Base-by-base conservation (phyloP, 2,329 filamentous ascomycete species). In the Sarocladiaceae sp. region DNA sequence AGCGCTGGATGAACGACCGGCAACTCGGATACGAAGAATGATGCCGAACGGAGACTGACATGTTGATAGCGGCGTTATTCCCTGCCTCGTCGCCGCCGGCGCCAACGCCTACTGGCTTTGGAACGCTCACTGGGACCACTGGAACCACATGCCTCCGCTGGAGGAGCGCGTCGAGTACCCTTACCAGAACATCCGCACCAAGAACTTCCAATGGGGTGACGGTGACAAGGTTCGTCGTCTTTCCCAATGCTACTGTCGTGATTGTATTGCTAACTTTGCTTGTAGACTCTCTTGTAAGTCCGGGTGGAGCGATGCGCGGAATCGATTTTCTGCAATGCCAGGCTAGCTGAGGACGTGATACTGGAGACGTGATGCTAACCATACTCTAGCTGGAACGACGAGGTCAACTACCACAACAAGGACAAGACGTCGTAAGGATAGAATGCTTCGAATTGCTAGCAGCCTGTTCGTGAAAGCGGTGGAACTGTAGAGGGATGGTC, bases 81-180 rank as follows among this genome's bases (percentile, higher is more conserved):
- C 91, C 46, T 74, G 69, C 64, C 73, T 97, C 47, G 69, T 83
- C 55, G 71, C 89, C 54, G 82, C 85, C 48, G 65, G 70, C 54
- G 72, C 82, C 69, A 98, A 98, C 67, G 90, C 90, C 58, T 95
- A 85, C 67, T 82, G 83, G 62, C 82, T 95, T 51, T 98, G 89
- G 88, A 82, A 80, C 59, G 88, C 94, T 73, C 93, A 98, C 72
- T 97, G 91, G 91, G 87, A 94, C 71, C 93, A 98, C 78, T 88
- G 85, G 80, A 71, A 68, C 44, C 91, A 97, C 72, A 71, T 87
- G 67, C 80, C 85, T 49, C 86, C 93, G 54, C 75, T 91, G 56
- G 88, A 95, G 75, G 93, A 98, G 73, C 85, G 87, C 62, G 71
- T 78, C 59, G 88, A 97, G 75, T 98, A 97, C 72, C 73, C 89